Base-by-base conservation (phyloP, 805 yeast species). In the Yamadazyma insecticola region DNA sequence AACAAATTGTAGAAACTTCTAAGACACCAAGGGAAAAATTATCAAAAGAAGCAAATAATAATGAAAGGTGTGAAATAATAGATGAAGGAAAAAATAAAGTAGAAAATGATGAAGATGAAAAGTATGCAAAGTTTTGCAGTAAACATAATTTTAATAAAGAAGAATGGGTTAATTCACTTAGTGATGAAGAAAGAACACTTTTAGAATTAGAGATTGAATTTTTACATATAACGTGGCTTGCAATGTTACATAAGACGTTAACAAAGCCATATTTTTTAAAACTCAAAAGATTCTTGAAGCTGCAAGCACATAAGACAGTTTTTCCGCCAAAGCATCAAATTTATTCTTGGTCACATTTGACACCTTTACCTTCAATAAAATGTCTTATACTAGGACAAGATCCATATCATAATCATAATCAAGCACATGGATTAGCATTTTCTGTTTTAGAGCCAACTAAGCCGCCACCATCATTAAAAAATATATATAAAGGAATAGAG, bases 391-490 rank as follows among this genome's bases (percentile, higher is more conserved):
- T 92, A 26, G 98, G 98, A 1, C 98, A 92, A 55, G 98, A 92
- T 53, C 98, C 98, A 1, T 92, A 92, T 53, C 98, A 92, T 56
- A 87, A 88, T 53, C 57, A 58, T 45, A 83, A 84, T 52, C 98
- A 92, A 55, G 98, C 98, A 0, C 98, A 92, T 50, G 98, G 98
- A 0, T 62, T 92, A 17, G 97, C 98, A 3, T 92, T 92, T 46
- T 83, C 94, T 13, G 97, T 92, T 1, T 70, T 76, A 34, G 81
- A 83, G 19, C 95, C 96, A 1, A 66, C 73, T 1, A 79, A 87
- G 1, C 76, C 77, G 2, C 82, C 92, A 2, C 97, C 98, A 0
- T 87, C 96, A 2, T 63, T 92, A 35, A 67, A 74, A 29, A 92
- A 92, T 51, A 92, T 92, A 34, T 92, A 81, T 64, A 90, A 87